Percentiles rank a stretch among this genome's conserved stretches.
These are phyloP conservation scores for Zalerion maritima DNA, from an alignment of 495 filamentous ascomycete species.

Conservation along the genomic window DNA sequence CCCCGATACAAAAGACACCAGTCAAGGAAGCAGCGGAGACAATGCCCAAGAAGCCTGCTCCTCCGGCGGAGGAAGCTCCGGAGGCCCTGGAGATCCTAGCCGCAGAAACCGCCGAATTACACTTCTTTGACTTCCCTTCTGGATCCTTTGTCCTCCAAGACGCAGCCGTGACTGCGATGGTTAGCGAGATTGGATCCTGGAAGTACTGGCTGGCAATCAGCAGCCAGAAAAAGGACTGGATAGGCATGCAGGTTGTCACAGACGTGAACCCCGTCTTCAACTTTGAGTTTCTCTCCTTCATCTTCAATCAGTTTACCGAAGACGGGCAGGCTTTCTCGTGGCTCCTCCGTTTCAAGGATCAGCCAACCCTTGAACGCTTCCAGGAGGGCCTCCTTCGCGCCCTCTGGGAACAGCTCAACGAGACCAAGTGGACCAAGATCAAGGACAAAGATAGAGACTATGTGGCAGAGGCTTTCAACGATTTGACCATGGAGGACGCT, in stretches of 20 bases:
- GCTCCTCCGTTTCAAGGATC: conserved; percentile 83
- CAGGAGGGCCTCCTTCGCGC: conserved; percentile 91
- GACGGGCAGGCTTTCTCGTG: conserved; percentile 91
- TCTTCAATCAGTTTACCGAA: conserved; percentile 88
- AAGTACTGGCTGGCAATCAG: conserved; percentile 89
- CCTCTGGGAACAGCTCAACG: conserved; percentile 91
- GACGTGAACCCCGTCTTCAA: conserved; percentile 99
- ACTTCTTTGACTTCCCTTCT: conserved; percentile 79
- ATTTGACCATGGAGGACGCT: conserved; percentile 79
- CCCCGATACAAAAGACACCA: conserved; percentile 8
- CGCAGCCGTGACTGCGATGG: conserved; percentile 52
- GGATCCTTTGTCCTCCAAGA: conserved; percentile 79
- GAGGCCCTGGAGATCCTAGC: conserved; percentile 57
- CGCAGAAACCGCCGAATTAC: conserved; percentile 67
- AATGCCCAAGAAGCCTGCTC: conserved; percentile 30
- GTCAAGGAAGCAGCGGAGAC: conserved; percentile 23
- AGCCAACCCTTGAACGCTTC: conserved; percentile 65
- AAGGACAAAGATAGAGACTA: conserved; percentile 91
- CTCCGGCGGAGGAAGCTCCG: conserved; percentile 48
- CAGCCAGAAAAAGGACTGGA: conserved; percentile 66
- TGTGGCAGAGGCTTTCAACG: conserved; percentile 88
- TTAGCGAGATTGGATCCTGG: conserved; percentile 82
- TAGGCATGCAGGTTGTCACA: conserved; percentile 68
- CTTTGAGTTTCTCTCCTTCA: conserved; percentile 94
- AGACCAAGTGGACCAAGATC: conserved; percentile 83